These are phyloP conservation scores for Phytophthora hybrid DNA, from an alignment of 352 stramenopile genomes.

Conservation along the genomic window DNA sequence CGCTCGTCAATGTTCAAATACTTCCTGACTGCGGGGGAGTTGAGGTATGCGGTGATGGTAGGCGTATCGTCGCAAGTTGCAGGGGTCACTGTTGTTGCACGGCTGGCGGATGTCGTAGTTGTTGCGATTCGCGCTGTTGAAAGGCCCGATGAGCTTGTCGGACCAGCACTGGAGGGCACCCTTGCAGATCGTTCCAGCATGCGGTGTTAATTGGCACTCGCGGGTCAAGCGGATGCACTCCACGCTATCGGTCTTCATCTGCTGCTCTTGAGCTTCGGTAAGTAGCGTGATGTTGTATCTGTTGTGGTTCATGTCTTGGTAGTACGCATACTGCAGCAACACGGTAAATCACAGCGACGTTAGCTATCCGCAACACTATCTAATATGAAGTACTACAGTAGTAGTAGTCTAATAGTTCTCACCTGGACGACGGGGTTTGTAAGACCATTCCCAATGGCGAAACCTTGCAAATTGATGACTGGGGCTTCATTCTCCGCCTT, in stretches of 20 bases:
- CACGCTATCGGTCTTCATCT: constrained; percentile 49
- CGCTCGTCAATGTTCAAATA: constrained; percentile 48
- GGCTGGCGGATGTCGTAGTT: constrained; percentile 59
- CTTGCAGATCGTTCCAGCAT: constrained; percentile 35
- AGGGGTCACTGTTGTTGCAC: constrained; percentile 39
- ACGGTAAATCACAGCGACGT: background rate
- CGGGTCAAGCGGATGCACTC: constrained; percentile 53
- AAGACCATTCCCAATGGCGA: constrained; percentile 66
- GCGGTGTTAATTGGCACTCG: constrained; percentile 35
- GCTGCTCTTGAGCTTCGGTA: constrained; percentile 27
- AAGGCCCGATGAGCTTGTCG: constrained; percentile 53
- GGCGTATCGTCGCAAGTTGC: constrained; percentile 57
- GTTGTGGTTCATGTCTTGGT: constrained; percentile 66
- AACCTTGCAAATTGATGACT: constrained; percentile 55
- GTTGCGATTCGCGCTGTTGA: constrained; percentile 45
- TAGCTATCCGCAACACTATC: background rate
- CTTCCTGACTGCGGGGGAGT: constrained; percentile 49
- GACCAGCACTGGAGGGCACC: constrained; percentile 51
- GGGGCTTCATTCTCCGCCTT: background rate
- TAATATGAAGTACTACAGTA: too few species aligned
- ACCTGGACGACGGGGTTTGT: constrained; percentile 54
- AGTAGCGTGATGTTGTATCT: constrained; percentile 61
- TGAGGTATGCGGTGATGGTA: constrained; percentile 65
- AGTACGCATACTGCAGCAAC: constrained; percentile 44
- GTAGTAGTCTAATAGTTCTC: background rate